Percentiles rank a stretch among this genome's conserved stretches.
These are phyloP conservation scores for Trypanosoma boissoni DNA, from an alignment of 208 protist species.

Conservation along the genomic window DNA sequence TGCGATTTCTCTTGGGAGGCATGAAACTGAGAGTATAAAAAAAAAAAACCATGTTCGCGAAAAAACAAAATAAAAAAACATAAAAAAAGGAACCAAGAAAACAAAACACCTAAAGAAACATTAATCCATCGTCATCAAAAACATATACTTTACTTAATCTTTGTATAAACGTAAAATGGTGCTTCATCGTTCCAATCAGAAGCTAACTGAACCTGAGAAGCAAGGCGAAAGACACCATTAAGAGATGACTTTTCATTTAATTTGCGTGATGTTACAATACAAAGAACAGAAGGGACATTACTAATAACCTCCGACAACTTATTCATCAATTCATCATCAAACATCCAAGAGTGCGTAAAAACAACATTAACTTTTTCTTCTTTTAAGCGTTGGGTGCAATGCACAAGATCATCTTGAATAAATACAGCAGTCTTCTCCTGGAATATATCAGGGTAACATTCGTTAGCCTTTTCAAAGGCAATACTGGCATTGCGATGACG, in stretches of 20 bases:
- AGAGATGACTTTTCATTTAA: slow-evolving; percentile 45
- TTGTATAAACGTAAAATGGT: slow-evolving; percentile 73
- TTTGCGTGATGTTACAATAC: slow-evolving; percentile 76
- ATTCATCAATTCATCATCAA: slow-evolving; percentile 78
- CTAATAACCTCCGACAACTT: slow-evolving; percentile 50
- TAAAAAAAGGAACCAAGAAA: background rate
- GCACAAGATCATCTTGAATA: slow-evolving; percentile 62
- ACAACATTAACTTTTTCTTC: slow-evolving; percentile 68
- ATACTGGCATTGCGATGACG: slow-evolving; percentile 42
- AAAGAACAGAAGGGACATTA: slow-evolving; percentile 54
- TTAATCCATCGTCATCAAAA: background rate
- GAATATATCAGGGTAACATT: slow-evolving; percentile 53
- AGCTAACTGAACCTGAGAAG: slow-evolving; percentile 47
- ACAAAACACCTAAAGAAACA: background rate
- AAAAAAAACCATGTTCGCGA: too few relatives aligned
- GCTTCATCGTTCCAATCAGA: slow-evolving; percentile 80
- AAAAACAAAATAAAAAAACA: background rate
- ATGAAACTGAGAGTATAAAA: background rate
- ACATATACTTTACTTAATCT: background rate
- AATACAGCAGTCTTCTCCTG: slow-evolving; percentile 56
- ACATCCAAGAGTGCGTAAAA: slow-evolving; percentile 83
- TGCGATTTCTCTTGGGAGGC: background rate
- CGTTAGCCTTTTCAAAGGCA: slow-evolving; percentile 45
- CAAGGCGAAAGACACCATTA: slow-evolving; percentile 29
- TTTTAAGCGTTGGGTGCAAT: slow-evolving; percentile 39